Base-by-base conservation (phyloP, 2,329 filamentous ascomycete species). In the Fusarium neocosmosporiellum region DNA sequence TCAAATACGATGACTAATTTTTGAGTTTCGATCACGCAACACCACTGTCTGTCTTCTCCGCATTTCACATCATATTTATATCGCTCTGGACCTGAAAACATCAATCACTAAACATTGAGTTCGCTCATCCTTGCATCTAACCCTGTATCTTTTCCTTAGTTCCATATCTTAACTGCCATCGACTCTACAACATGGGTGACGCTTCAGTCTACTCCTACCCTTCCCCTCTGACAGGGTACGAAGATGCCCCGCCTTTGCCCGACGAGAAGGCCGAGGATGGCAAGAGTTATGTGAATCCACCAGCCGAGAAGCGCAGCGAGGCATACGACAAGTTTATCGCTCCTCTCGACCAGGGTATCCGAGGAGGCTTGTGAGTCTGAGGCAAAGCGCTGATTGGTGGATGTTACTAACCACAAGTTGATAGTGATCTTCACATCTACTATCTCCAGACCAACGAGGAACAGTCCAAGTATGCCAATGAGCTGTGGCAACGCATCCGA, bases 391-490 rank as follows among this genome's bases (percentile, higher is more conserved):
- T 37, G 18, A 18, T 36, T 13, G 18, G 16, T 18, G 4, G 1
- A 18, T 8, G 14, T 10, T 22, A 16, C 50, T 75, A 18, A 69
- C 48, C 20, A 8, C 6, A 2, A 9, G 7, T 5, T 16, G 20
- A 4, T 61, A 91, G 88, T 73, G 95, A 98, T 79, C 83, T 97
- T 18, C 95, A 98, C 81, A 91, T 98, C 76, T 98, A 98, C 83
- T 94, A 94, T 81, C 89, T 91, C 71, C 89, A 91, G 78, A 86
- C 84, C 50, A 92, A 92, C 69, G 80, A 87, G 1, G 83, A 86
- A 7, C 93, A 97, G 78, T 80, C 82, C 0, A 84, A 88, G 37
- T 96, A 92, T 78, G 94, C 94, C 1, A 86, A 83, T 31, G 91
- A 92, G 50, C 86, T 98, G 0, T 94, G 92, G 88, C 90, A 95